phyloP scores from a whole-genome alignment of 2,329 filamentous ascomycete species.

The Aspergillus pseudotamarii region DNA sequence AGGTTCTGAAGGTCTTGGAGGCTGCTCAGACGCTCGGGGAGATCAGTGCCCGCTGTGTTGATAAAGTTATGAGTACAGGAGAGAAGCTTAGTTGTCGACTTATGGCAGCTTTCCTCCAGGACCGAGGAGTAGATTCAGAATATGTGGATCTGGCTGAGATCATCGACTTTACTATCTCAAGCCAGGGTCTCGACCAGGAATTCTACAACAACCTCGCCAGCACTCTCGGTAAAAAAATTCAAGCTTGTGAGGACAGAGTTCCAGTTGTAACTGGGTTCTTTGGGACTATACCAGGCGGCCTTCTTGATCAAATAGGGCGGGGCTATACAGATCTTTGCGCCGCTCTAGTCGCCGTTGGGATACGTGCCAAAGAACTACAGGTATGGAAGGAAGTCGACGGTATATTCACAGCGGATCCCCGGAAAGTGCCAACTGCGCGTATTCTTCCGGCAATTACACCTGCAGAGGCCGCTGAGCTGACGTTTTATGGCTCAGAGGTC shows the following conservation, averaged over 20 bases:
- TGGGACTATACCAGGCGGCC: slow-evolving; percentile 84
- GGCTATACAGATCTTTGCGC: slow-evolving; percentile 97
- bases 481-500: slow-evolving; percentile 91
- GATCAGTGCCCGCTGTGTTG: slow-evolving; percentile 76
- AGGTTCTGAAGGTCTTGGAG: slow-evolving; percentile 73
- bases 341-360: slow-evolving; percentile 83
- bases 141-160: slow-evolving; percentile 88
- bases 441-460: slow-evolving; percentile 89
- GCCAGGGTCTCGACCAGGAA: slow-evolving; percentile 61
- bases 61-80: slow-evolving; percentile 89
- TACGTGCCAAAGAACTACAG: slow-evolving; percentile 86
- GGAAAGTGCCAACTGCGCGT: slow-evolving; percentile 88
- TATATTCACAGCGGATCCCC: slow-evolving; percentile 84
- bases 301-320: slow-evolving; percentile 88
- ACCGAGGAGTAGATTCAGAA: slow-evolving; percentile 78
- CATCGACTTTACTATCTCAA: slow-evolving; percentile 64
- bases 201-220: slow-evolving; percentile 71
- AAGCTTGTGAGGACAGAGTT: slow-evolving; percentile 66
- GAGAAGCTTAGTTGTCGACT: slow-evolving; percentile 95
- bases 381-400: slow-evolving; percentile 99
- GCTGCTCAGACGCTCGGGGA: slow-evolving; percentile 65
- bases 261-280: slow-evolving; percentile 93
- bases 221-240: slow-evolving; percentile 65
- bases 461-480: slow-evolving; percentile 92
- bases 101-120: slow-evolving; percentile 81